These are phyloP conservation scores for Ilex paraguariensis DNA, from an alignment of 305 asterid genomes.

Conservation along the genomic window DNA sequence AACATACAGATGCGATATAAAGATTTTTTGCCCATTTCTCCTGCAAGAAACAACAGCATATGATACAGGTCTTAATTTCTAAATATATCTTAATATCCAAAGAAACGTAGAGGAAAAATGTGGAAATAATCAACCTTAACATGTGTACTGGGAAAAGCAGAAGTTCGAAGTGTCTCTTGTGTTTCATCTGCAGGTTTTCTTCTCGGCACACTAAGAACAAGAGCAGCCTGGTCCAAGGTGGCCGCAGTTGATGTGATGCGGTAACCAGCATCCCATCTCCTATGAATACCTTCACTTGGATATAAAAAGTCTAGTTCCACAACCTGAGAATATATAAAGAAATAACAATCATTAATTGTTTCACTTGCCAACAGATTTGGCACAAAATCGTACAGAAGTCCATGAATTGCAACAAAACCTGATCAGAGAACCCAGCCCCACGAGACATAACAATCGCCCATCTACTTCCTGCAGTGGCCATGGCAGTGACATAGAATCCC, in stretches of 20 bases:
- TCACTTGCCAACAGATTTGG: too few species aligned
- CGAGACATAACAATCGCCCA: constrained; percentile 72
- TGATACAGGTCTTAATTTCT: too few species aligned
- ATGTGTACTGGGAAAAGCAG: constrained; percentile 56
- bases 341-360: constrained; percentile 3
- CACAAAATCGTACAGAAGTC: too few species aligned
- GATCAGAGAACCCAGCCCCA: constrained; percentile 62
- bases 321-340: constrained; percentile 36
- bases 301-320: constrained; percentile 72
- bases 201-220: constrained; percentile 64
- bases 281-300: constrained; percentile 74
- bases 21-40: constrained; percentile 62
- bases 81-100: too few species aligned
- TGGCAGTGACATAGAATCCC: constrained; percentile 59
- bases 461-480: constrained; percentile 63
- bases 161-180: constrained; percentile 63
- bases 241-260: constrained; percentile 75
- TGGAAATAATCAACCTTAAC: constrained; percentile 42
- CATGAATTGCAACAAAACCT: constrained; percentile 25
- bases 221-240: constrained; percentile 58
- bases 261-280: constrained; percentile 67
- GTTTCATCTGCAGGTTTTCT: constrained; percentile 46
- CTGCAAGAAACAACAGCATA: constrained; percentile 28
- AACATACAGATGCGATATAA: constrained; percentile 59
- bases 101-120: background rate